phyloP scores from a whole-genome alignment of 2,329 filamentous ascomycete species.

The Calonectria leucothoes region DNA sequence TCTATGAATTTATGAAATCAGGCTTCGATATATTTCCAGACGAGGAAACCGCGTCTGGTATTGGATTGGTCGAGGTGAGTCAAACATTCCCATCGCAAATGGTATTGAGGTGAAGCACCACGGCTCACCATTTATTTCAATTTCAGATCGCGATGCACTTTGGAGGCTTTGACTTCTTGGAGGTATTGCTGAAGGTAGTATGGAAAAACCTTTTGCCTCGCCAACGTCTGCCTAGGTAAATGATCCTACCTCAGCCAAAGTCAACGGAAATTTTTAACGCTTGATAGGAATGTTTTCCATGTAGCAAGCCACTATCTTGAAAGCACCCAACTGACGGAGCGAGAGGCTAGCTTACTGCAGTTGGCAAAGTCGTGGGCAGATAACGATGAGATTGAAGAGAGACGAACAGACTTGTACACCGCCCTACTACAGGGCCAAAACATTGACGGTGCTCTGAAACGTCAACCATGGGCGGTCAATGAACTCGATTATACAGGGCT shows the following conservation, averaged over 20 bases:
- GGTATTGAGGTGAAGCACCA: too few relatives aligned
- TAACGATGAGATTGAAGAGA: neutral
- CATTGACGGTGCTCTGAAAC: neutral
- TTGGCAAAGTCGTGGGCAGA: neutral
- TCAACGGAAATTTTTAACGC: neutral
- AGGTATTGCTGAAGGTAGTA: neutral
- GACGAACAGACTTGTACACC: neutral
- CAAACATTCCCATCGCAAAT: too few relatives aligned
- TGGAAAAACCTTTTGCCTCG: neutral
- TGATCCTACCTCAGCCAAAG: neutral
- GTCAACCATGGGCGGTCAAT: neutral
- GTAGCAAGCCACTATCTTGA: neutral
- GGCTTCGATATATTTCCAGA: neutral
- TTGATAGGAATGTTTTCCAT: neutral
- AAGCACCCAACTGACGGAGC: neutral
- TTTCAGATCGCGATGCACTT: neutral
- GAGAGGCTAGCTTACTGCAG: neutral
- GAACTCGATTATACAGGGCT: neutral
- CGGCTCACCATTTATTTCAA: neutral
- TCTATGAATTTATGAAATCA: neutral
- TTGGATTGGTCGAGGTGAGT: neutral
- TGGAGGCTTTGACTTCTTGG: neutral
- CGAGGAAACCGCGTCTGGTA: neutral
- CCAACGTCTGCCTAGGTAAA: neutral
- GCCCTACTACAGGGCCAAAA: neutral